Conservation (phyloP, 1,139 yeast species). For the Nakaseomyces nivariensis region DNA sequence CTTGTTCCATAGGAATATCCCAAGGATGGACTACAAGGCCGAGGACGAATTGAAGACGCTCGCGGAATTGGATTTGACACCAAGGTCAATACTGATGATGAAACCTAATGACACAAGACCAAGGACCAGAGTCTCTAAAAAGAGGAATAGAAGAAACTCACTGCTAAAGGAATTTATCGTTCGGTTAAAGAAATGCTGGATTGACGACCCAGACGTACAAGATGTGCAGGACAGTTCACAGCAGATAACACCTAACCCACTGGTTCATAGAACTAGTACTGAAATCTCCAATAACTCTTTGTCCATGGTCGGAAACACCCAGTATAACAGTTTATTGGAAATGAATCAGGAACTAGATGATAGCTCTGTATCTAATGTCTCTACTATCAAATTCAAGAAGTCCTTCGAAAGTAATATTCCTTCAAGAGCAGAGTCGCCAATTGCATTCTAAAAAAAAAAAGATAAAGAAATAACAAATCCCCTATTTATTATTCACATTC, state of each 20-base stretch:
- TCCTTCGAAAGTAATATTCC: background rate
- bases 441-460: background rate
- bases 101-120: constrained; percentile 34
- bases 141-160: background rate
- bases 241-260: background rate
- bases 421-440: background rate
- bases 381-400: background rate
- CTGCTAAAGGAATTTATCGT: constrained; percentile 2
- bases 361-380: background rate
- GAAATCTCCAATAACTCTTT: background rate
- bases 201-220: background rate
- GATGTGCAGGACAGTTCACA: background rate
- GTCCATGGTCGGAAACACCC: background rate
- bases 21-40: constrained; percentile 36
- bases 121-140: background rate
- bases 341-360: background rate
- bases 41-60: constrained; percentile 44
- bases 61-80: constrained; percentile 41
- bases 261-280: background rate
- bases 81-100: constrained; percentile 55
- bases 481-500: no score
- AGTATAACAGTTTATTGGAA: background rate
- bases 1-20: constrained; percentile 37
- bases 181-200: background rate
- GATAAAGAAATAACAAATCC: background rate